A percentile compares a stretch with the other conserved stretches of the same genome.
Evolutionary conservation across 176 grass and related monocot genomes (phyloP).

Genomic region (Zizania latifolia): DNA sequence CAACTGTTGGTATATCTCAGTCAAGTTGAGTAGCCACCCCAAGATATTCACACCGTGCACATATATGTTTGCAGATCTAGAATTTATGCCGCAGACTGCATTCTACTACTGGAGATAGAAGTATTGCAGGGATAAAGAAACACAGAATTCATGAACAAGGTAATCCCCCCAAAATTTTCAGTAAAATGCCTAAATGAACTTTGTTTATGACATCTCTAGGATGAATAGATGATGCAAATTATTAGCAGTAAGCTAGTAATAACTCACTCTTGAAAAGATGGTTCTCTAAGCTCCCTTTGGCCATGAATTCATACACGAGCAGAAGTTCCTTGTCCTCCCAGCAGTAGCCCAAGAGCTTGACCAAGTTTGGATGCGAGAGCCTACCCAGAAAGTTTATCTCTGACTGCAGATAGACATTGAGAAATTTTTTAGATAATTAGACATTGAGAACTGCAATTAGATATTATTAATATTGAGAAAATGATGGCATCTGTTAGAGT

Average conservation of each 20-base stretch:
- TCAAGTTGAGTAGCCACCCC: not conserved
- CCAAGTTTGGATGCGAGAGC: constrained; percentile 78
- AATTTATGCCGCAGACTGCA: not conserved
- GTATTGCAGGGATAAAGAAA: not conserved
- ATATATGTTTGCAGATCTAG: not conserved
- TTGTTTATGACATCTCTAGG: not conserved
- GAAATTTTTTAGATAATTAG: too few relatives aligned
- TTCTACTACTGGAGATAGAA: not conserved
- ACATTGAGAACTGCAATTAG: too few relatives aligned
- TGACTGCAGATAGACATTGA: constrained; percentile 48
- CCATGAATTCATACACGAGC: constrained; percentile 80
- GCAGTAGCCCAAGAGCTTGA: constrained; percentile 75
- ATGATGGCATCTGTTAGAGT: not conserved
- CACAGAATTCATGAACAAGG: not conserved
- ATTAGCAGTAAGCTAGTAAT: not conserved
- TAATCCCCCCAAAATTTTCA: not conserved
- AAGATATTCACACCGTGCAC: not conserved
- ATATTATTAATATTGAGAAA: not conserved
- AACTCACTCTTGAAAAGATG: constrained; percentile 89
- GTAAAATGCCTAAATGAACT: not conserved
- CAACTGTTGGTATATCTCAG: not conserved
- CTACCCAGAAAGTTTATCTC: constrained; percentile 84
- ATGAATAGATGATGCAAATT: not conserved
- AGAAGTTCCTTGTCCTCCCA: constrained; percentile 72
- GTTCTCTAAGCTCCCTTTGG: constrained; percentile 87